Conservation (phyloP, 805 yeast genomes). For the Diddensiella santjacobensis region DNA sequence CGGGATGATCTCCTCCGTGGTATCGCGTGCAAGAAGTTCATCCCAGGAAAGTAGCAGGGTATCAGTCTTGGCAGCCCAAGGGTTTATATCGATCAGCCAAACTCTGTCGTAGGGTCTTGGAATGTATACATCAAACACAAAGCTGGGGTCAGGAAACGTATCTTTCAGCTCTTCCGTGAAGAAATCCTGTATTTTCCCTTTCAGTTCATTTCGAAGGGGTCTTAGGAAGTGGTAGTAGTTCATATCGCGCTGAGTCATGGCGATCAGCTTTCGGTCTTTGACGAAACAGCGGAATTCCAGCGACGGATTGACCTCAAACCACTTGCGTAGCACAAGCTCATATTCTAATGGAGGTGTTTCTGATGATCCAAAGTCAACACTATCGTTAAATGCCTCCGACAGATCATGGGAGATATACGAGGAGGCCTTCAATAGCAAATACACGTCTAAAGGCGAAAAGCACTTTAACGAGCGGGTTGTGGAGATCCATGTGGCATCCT, state of each 20-base stretch:
- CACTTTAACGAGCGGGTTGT: slow-evolving; percentile 76
- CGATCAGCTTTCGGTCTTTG: slow-evolving; percentile 57
- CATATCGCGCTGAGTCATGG: slow-evolving; percentile 80
- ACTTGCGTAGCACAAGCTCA: slow-evolving; percentile 74
- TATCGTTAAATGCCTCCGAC: slow-evolving; percentile 60
- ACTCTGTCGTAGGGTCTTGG: slow-evolving; percentile 69
- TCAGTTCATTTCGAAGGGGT: slow-evolving; percentile 47
- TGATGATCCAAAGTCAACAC: slow-evolving; percentile 30
- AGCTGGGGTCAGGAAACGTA: slow-evolving; percentile 51
- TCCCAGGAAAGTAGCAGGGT: slow-evolving; percentile 79
- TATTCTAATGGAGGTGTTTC: slow-evolving; percentile 24
- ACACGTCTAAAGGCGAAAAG: slow-evolving; percentile 65
- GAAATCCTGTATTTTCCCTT: slow-evolving; percentile 50
- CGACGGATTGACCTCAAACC: slow-evolving; percentile 84
- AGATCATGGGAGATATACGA: slow-evolving; percentile 86
- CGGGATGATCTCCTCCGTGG: slow-evolving; percentile 29
- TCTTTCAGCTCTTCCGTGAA: slow-evolving; percentile 45
- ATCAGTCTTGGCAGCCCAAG: slow-evolving; percentile 76
- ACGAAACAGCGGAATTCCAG: slow-evolving; percentile 89
- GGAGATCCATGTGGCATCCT: slow-evolving; percentile 90
- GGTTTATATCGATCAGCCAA: slow-evolving; percentile 80
- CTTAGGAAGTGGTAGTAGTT: slow-evolving; percentile 72
- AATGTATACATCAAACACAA: slow-evolving; percentile 76
- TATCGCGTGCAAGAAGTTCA: slow-evolving; percentile 48
- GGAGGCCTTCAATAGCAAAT: slow-evolving; percentile 77